Base-by-base conservation (phyloP, 768 basidiomycete species). In the Candolleomyces aberdarensis region DNA sequence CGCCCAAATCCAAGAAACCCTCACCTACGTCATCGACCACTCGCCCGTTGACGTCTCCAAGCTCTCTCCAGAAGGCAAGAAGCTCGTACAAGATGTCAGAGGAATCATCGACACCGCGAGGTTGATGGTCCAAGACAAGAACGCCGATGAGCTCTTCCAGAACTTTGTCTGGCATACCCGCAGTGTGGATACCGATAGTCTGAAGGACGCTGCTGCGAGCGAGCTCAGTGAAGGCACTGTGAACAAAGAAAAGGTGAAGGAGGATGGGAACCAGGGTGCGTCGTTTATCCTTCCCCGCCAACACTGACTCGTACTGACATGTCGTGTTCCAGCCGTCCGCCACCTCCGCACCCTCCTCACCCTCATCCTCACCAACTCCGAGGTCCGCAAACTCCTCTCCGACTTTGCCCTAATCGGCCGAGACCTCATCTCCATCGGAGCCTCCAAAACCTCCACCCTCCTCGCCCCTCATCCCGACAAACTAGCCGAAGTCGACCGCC, bases 281-380 rank as follows among this genome's bases (percentile, higher is more conserved):
- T 61, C 26, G 52, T 6, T 20, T 41, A 1, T 1, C 0, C 15
- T 11, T 40, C 11, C 11, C 36, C 44, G 47, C 67, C 47, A 44
- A 49, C 15, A 50, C 6, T 46, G 2, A 17, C 9, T 53, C 6
- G n/a, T 11, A 40, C 46, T 56, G 14, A 59, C 36, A 36, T 8
- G n/a, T n/a, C n/a, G n/a, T n/a, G n/a, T n/a, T 62, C 7, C 62
- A 91, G 94, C 94, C 20, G 84, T 91, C 50, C 82, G 82, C 58
- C 93, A 98, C 74, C 84, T 98, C 15, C 92, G 95, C 64, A 95
- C 94, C 0, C 83, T 99, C 51, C 79, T 92, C 62, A 84, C 85
- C 47, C 88, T 98, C 67, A 80, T 98, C 68, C 80, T 94, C 63
- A 96, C 96, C 70, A 99, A 99, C 76, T 89, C 91, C 0, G 92